phyloP scores from a whole-genome alignment of 495 filamentous ascomycete species.

The Hypomontagnella monticulosa region DNA sequence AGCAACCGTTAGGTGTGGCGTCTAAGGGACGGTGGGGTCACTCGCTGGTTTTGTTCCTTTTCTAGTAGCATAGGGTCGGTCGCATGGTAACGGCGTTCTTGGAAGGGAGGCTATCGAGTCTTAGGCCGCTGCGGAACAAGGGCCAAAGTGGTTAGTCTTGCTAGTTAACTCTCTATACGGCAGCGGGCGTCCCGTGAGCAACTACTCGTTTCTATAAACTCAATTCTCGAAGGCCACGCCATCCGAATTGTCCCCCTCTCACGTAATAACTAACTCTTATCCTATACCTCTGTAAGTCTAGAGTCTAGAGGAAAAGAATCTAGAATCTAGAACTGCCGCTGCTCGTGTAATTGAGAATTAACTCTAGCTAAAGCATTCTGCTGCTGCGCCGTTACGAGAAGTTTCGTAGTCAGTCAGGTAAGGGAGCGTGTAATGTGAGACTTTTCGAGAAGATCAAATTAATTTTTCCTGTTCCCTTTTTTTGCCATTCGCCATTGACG shows the following conservation, averaged over 20 bases:
- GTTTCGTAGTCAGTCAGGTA: constrained; percentile 2
- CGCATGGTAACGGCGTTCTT: constrained; percentile 39
- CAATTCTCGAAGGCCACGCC: constrained; percentile 25
- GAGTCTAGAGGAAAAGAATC: not conserved
- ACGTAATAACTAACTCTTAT: not conserved
- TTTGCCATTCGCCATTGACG: not conserved
- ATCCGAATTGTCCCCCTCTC: constrained; percentile 7
- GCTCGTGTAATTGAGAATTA: not conserved
- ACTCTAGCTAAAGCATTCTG: constrained; percentile 15
- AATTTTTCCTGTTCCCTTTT: not conserved
- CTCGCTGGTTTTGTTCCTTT: constrained; percentile 13
- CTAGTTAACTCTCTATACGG: constrained; percentile 22
- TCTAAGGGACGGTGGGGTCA: constrained; percentile 25
- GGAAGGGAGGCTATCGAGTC: constrained; percentile 21
- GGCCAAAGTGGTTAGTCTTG: constrained; percentile 20
- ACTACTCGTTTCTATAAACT: constrained; percentile 9
- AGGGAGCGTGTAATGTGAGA: no score
- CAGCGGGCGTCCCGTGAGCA: constrained; percentile 5
- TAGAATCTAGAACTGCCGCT: no score
- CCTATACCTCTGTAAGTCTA: not conserved
- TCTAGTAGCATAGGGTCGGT: constrained; percentile 30
- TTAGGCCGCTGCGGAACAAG: constrained; percentile 6
- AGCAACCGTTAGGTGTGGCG: constrained; percentile 20
- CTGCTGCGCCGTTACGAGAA: constrained; percentile 9
- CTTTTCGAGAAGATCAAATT: not conserved